A percentile compares a stretch with the other conserved stretches of the same genome.
Evolutionary conservation across 1,284 basidiomycete species (phyloP).

Genomic region (Fistulinella staudtii): DNA sequence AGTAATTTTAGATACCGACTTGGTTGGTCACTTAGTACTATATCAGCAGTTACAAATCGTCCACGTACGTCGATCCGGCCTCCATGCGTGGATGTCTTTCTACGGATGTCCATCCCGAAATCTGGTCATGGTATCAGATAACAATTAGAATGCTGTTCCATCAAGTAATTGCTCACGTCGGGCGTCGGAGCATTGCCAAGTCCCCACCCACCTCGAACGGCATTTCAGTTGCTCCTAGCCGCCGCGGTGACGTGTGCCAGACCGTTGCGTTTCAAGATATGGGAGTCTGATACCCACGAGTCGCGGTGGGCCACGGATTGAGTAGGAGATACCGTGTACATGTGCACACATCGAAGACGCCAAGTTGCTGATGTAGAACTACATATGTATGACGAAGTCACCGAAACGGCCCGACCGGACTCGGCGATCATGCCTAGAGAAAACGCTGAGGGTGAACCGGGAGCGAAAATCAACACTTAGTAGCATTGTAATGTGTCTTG

Average conservation of each 20-base stretch:
- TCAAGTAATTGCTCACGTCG: neutral
- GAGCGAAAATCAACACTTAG: no score
- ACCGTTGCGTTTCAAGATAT: constrained; percentile 60
- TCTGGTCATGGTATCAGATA: constrained; percentile 26
- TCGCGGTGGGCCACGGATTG: neutral
- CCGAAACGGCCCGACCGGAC: no score
- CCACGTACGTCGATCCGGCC: constrained; percentile 56
- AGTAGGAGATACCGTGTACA: constrained; percentile 36
- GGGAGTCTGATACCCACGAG: constrained; percentile 48
- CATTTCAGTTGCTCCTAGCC: constrained; percentile 68
- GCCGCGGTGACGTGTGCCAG: constrained; percentile 68
- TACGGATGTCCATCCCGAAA: constrained; percentile 54
- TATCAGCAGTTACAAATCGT: no score
- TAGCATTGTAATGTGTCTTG: no score
- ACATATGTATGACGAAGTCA: no score
- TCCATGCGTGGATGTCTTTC: constrained; percentile 52
- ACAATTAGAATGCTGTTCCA: neutral
- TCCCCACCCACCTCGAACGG: constrained; percentile 44
- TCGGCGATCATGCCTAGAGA: no score
- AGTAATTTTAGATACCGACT: constrained; percentile 53
- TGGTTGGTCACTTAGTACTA: no score
- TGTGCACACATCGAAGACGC: no score
- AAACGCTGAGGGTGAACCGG: no score
- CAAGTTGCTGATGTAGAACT: no score
- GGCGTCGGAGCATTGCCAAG: neutral